phyloP scores from a whole-genome alignment of 2,329 filamentous ascomycete species.

The Colletotrichum caudatum region DNA sequence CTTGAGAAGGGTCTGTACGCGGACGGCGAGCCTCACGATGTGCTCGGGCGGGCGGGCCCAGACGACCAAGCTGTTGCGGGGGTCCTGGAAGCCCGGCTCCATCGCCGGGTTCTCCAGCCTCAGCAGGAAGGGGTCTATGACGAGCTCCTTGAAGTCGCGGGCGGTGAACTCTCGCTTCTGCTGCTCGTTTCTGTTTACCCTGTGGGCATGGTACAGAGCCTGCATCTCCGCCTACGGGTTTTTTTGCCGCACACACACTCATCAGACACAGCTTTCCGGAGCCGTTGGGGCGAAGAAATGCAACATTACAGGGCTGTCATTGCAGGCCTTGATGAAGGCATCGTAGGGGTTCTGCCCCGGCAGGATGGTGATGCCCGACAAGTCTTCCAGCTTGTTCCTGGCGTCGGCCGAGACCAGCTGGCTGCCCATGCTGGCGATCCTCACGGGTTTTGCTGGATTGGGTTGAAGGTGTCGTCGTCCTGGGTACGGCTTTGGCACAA shows the following conservation, averaged over 20 bases:
- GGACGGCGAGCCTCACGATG: constrained; percentile 74
- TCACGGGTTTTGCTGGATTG: too few relatives aligned
- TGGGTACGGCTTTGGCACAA: too few relatives aligned
- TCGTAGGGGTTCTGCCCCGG: constrained; percentile 80
- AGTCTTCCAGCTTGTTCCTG: constrained; percentile 65
- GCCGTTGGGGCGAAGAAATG: neutral
- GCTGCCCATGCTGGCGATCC: constrained; percentile 49
- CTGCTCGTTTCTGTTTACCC: constrained; percentile 78
- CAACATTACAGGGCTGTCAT: constrained; percentile 72
- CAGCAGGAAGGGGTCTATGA: constrained; percentile 80
- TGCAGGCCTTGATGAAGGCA: constrained; percentile 75
- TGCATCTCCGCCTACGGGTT: constrained; percentile 72
- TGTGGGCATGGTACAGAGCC: constrained; percentile 78
- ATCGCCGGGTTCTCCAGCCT: constrained; percentile 73
- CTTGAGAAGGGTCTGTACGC: constrained; percentile 75
- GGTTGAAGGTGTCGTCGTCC: neutral
- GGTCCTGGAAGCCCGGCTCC: constrained; percentile 78
- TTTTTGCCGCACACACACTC: too few relatives aligned
- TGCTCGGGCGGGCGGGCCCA: constrained; percentile 86
- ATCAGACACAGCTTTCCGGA: constrained; percentile 5
- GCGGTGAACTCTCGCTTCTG: constrained; percentile 81
- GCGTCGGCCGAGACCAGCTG: constrained; percentile 56
- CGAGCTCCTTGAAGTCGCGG: constrained; percentile 75
- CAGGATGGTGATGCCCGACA: constrained; percentile 63
- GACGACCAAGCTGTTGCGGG: constrained; percentile 84